Conservation (phyloP, 2,329 filamentous ascomycete genomes). For the Leptographium flavum region DNA sequence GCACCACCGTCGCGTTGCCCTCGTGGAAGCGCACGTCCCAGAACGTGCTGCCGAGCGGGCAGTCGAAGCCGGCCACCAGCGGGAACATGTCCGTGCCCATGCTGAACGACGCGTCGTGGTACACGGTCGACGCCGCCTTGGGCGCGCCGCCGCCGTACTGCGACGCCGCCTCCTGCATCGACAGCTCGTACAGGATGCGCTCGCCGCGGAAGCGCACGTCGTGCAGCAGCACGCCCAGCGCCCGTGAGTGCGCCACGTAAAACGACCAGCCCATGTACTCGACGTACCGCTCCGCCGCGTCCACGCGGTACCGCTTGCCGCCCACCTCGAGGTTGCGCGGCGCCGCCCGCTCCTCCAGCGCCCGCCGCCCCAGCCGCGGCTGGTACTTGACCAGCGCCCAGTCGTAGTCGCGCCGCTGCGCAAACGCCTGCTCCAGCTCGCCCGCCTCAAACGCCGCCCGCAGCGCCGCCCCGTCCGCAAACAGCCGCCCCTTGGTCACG, state of each 20-base stretch:
- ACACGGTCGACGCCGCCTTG: constrained; percentile 25
- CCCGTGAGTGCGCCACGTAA: constrained; percentile 29
- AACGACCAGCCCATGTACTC: constrained; percentile 39
- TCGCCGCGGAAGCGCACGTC: constrained; percentile 36
- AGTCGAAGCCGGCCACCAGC: constrained; percentile 27
- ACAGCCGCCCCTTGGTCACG: constrained; percentile 26
- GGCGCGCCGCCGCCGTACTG: constrained; percentile 35
- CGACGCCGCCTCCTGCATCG: constrained; percentile 35
- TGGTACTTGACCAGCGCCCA: constrained; percentile 22
- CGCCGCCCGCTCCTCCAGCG: constrained; percentile 20
- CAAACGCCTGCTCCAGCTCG: constrained; percentile 20
- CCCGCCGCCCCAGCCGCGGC: constrained; percentile 15
- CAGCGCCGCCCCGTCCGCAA: constrained; percentile 19
- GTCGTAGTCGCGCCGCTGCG: constrained; percentile 18
- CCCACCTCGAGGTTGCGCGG: constrained; percentile 23
- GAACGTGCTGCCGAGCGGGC: constrained; percentile 23
- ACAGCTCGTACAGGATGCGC: constrained; percentile 36
- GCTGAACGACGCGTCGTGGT: constrained; percentile 25
- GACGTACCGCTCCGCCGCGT: constrained; percentile 29
- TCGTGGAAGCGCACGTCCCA: constrained; percentile 19
- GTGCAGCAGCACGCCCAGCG: constrained; percentile 30
- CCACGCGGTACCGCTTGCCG: constrained; percentile 27
- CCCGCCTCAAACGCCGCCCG: constrained; percentile 23
- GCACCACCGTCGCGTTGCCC: constrained; percentile 16
- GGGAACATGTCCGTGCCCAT: constrained; percentile 21